phyloP scores from a whole-genome alignment of 129 eudicot genomes.

The Kitagawia praeruptora region DNA sequence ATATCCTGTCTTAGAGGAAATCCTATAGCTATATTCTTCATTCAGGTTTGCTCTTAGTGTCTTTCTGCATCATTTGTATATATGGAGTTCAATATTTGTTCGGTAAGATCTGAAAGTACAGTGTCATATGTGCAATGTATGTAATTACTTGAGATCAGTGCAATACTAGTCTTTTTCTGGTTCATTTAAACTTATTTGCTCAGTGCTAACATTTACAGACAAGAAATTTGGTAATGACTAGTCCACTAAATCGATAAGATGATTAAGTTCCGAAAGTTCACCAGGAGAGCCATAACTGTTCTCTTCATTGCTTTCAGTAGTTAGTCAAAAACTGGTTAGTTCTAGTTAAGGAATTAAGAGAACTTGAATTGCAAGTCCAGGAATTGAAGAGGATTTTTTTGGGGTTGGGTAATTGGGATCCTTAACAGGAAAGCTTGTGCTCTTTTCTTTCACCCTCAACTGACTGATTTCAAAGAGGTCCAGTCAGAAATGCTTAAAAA shows the following conservation, averaged over 20 bases:
- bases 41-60: slow-evolving; percentile 51
- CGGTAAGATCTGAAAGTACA: neutral
- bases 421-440: neutral
- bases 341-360: neutral
- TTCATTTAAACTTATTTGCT: neutral
- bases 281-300: neutral
- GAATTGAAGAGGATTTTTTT: neutral
- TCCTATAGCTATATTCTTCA: slow-evolving; percentile 93
- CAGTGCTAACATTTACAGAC: neutral
- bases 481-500: neutral
- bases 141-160: neutral
- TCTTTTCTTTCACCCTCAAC: neutral
- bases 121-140: neutral
- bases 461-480: neutral
- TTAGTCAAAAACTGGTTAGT: neutral
- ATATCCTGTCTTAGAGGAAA: slow-evolving; percentile 91
- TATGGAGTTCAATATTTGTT: neutral
- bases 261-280: neutral
- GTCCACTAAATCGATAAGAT: neutral
- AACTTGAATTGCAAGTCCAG: neutral
- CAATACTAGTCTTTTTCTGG: neutral
- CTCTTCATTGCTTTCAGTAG: neutral
- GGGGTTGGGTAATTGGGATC: neutral
- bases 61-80: slow-evolving; percentile 15
- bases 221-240: neutral